Evolutionary conservation across 805 yeast genomes (phyloP).

Genomic region (Lipomyces spencermartinsiae): DNA sequence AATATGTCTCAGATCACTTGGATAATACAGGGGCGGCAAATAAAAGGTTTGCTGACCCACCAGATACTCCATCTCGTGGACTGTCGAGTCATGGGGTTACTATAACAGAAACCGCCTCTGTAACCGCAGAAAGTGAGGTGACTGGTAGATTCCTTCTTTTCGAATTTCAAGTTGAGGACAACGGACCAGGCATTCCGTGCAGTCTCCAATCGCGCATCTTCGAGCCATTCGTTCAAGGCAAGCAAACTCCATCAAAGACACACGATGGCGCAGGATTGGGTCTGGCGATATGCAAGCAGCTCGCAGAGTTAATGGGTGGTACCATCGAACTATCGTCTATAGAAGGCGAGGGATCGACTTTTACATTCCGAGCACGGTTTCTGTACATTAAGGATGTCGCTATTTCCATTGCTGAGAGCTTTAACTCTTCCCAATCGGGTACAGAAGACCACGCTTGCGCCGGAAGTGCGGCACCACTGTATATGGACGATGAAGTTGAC

Average conservation of each 20-base stretch:
- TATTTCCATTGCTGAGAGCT: conserved; percentile 14
- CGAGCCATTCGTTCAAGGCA: conserved; percentile 98
- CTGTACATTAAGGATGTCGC: conserved; percentile 63
- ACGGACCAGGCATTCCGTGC: conserved; percentile 93
- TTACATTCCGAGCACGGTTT: conserved; percentile 55
- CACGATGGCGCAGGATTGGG: conserved; percentile 98
- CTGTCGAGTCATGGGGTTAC: too few relatives aligned
- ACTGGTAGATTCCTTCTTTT: conserved; percentile 60
- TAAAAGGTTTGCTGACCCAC: too few relatives aligned
- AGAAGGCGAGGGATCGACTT: conserved; percentile 83
- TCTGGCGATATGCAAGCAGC: conserved; percentile 83
- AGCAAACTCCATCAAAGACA: conserved; percentile 86
- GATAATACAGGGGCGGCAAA: too few relatives aligned
- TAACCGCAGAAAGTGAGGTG: too few relatives aligned
- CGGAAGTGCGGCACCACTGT: too few relatives aligned
- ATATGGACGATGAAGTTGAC: too few relatives aligned
- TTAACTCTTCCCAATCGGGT: neutral
- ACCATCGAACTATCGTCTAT: conserved; percentile 52
- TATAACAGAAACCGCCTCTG: too few relatives aligned
- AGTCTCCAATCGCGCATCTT: conserved; percentile 82
- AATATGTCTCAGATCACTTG: too few relatives aligned
- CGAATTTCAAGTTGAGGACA: conserved; percentile 79
- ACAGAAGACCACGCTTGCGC: too few relatives aligned
- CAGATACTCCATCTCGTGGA: too few relatives aligned
- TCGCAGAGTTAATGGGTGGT: conserved; percentile 91